These are phyloP conservation scores for Citrus mangshanensis DNA, from an alignment of 345 rosid species.

Conservation along the genomic window DNA sequence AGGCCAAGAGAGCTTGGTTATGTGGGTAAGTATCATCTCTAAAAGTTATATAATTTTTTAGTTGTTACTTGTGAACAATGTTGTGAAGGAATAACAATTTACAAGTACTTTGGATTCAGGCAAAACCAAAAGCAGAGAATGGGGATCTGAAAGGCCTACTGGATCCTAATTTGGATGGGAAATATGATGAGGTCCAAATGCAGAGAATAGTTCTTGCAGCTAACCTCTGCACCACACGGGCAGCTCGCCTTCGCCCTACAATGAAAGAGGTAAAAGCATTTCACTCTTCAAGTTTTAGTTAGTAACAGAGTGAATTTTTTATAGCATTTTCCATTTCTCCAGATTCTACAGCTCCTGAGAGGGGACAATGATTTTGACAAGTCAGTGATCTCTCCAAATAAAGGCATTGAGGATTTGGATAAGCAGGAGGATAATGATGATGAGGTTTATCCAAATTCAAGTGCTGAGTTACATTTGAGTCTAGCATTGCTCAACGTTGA, in stretches of 20 bases:
- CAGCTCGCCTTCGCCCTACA: constrained; percentile 77
- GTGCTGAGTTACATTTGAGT: constrained; percentile 54
- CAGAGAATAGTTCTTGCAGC: constrained; percentile 77
- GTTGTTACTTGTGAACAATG: neutral
- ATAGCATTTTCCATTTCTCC: constrained; percentile 11
- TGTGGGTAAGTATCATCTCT: constrained; percentile 72
- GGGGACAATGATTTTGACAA: constrained; percentile 43
- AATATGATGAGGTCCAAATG: constrained; percentile 56
- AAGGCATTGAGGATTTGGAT: constrained; percentile 27
- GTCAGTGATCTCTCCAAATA: constrained; percentile 14
- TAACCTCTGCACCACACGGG: constrained; percentile 56
- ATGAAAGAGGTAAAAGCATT: constrained; percentile 55
- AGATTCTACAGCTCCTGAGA: constrained; percentile 62
- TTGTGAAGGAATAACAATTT: neutral
- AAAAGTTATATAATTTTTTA: neutral
- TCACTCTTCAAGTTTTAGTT: neutral
- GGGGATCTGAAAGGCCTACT: constrained; percentile 53
- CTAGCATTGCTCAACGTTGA: constrained; percentile 72
- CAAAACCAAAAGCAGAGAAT: constrained; percentile 59
- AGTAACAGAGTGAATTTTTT: neutral
- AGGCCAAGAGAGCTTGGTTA: constrained; percentile 79
- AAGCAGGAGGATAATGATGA: constrained; percentile 55
- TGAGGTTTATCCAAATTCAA: constrained; percentile 76
- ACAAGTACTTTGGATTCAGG: constrained; percentile 48
- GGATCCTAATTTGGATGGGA: constrained; percentile 58